Base-by-base conservation (phyloP, 345 rosid genomes). In the Zanthoxylum bungeanum region DNA sequence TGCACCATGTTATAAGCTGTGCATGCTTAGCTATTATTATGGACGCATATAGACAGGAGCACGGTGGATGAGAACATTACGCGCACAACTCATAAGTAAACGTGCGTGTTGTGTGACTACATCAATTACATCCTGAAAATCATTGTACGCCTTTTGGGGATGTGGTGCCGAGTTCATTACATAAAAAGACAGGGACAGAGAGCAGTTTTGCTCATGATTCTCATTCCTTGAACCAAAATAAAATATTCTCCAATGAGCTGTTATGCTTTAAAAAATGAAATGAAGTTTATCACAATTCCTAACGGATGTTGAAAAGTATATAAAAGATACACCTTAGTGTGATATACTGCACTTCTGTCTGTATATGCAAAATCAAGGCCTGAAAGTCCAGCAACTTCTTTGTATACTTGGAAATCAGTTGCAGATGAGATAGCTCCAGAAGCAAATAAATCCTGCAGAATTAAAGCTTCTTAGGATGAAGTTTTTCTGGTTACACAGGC, bases 401-500 rank as follows among this genome's bases (percentile, higher is more conserved):
- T 85, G 86, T 95, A 95, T 57, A 95, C 86, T 88, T 92, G 93
- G 81, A 95, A 95, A 88, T 95, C 98, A 44, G 98, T 95, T 0
- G 93, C 80, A 67, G 98, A 92, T 58, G 90, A 88, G 66, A 95
- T 86, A 72, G 71, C 69, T 69, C 99, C 98, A 72, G 90, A 85
- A 37, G 89, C 62, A 66, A 84, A 95, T 68, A 95, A 85, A 83
- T 95, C 99, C 98, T 95, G 93, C 75, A 83, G 62, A 79, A 73
- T 59, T 66, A 70, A 68, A 66, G 64, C 56, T 66, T 58, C 28
- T 67, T 50, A 75, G 68, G 68, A 66, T 53, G 33, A 68, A 60
- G 57, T 49, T 34, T 64, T 37, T 7, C 76, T 60, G 27, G 51
- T 36, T 42, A n/a, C 36, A 60, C 53, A 24, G 71, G 60, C 22